Evolutionary conservation across 225 moss, liverwort and hornwort genomes (phyloP).

Genomic region (Polytrichum formosum): DNA sequence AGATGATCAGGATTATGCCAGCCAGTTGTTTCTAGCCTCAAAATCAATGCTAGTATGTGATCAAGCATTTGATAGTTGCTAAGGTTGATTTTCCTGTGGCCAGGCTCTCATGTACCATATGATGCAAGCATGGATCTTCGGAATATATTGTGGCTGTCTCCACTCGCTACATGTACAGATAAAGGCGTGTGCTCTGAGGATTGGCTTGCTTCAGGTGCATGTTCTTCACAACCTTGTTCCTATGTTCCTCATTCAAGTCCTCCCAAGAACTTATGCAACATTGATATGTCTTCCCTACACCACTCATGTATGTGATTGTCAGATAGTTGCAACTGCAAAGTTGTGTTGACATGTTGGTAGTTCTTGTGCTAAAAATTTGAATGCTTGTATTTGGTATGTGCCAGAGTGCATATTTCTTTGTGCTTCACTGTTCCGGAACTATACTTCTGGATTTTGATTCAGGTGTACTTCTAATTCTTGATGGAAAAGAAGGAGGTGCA

Average conservation of each 20-base stretch:
- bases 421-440: background rate
- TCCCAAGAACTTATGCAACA: conserved; percentile 5
- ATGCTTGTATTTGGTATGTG: background rate
- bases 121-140: conserved; percentile 76
- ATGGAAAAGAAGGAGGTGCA: conserved; percentile 68
- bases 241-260: background rate
- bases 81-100: conserved; percentile 17
- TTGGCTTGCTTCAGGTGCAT: conserved; percentile 84
- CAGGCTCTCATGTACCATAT: conserved; percentile 67
- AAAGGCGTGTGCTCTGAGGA: conserved; percentile 56
- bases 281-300: too few relatives aligned
- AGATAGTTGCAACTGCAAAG: background rate
- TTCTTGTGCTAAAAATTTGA: too few relatives aligned
- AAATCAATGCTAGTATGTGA: background rate
- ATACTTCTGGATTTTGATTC: conserved; percentile 12
- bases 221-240: too few relatives aligned
- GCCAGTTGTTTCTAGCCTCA: too few relatives aligned
- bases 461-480: conserved; percentile 81
- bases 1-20: too few relatives aligned
- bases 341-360: too few relatives aligned
- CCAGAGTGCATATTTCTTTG: background rate
- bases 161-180: conserved; percentile 67
- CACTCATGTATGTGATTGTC: too few relatives aligned
- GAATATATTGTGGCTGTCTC: conserved; percentile 90
- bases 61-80: background rate